Evolutionary conservation across 306 rosid genomes (phyloP).

Genomic region (Cicer chorassanicum): DNA sequence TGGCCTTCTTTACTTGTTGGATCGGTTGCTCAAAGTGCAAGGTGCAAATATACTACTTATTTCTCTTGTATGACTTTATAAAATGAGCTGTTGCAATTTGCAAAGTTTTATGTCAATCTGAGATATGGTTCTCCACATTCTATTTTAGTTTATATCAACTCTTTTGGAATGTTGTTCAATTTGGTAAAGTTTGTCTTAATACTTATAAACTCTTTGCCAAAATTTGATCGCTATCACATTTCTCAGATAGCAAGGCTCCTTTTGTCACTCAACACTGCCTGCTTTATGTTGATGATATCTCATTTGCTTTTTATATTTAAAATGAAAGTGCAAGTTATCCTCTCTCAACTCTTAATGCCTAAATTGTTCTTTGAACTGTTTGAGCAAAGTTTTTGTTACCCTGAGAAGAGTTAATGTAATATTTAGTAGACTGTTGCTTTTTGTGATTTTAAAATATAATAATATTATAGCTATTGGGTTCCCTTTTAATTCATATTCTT

Average conservation of each 20-base stretch:
- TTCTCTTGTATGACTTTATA: slow-evolving; percentile 7
- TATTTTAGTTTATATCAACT: background rate
- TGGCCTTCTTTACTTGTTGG: slow-evolving; percentile 85
- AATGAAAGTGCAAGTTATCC: slow-evolving; percentile 27
- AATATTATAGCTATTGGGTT: background rate
- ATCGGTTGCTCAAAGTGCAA: slow-evolving; percentile 81
- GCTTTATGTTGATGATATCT: slow-evolving; percentile 7
- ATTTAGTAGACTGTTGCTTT: background rate
- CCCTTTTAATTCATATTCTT: slow-evolving; percentile 24
- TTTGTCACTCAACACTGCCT: background rate
- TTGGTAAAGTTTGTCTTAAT: slow-evolving; percentile 6
- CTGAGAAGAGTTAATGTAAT: slow-evolving; percentile 18
- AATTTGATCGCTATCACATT: slow-evolving; percentile 18
- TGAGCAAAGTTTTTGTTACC: slow-evolving; percentile 33
- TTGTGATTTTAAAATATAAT: slow-evolving; percentile 13
- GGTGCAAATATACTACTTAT: slow-evolving; percentile 47
- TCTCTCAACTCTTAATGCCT: slow-evolving; percentile 26
- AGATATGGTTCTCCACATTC: slow-evolving; percentile 23
- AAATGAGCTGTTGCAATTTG: slow-evolving; percentile 15
- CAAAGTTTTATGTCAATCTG: slow-evolving; percentile 14
- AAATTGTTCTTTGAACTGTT: slow-evolving; percentile 14
- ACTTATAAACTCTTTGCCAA: background rate
- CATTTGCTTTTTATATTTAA: slow-evolving; percentile 3
- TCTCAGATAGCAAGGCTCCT: slow-evolving; percentile 12
- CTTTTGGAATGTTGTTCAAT: slow-evolving; percentile 16